phyloP scores from a whole-genome alignment of 495 filamentous ascomycete species.

The Elasticomyces elasticus region DNA sequence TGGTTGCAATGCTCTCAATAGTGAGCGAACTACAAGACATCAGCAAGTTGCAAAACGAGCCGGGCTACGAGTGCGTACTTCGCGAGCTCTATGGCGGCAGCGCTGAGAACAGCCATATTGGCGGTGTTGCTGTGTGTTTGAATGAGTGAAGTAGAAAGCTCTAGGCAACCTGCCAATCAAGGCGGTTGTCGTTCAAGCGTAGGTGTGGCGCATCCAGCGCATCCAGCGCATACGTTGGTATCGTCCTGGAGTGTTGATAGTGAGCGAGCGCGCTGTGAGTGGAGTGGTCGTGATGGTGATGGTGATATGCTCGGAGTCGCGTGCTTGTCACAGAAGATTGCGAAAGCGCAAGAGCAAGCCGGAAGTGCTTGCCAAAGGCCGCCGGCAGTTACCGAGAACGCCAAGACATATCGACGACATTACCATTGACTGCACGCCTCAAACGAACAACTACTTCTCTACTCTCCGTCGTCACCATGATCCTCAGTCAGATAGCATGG shows the following conservation, averaged over 20 bases:
- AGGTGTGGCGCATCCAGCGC: not conserved
- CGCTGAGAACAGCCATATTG: constrained; percentile 10
- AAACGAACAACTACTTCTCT: too few species aligned
- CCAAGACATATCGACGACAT: too few species aligned
- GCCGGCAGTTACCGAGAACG: too few species aligned
- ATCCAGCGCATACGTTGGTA: not conserved
- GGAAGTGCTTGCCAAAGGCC: too few species aligned
- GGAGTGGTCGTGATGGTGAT: too few species aligned
- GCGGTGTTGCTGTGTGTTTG: not conserved
- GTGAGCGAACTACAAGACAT: constrained; percentile 52
- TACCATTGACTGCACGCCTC: not conserved
- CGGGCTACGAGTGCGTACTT: constrained; percentile 4
- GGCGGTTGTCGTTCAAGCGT: not conserved
- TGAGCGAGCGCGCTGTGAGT: too few species aligned
- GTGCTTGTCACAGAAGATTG: too few species aligned
- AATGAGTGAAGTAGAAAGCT: not conserved
- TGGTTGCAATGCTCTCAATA: constrained; percentile 81
- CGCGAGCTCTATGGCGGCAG: constrained; percentile 7
- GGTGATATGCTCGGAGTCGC: too few species aligned
- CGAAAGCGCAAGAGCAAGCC: too few species aligned
- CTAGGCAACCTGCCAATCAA: not conserved
- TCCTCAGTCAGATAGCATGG: constrained; percentile 57
- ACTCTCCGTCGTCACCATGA: constrained; percentile 35
- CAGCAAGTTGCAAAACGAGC: not conserved
- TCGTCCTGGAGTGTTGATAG: too few species aligned